phyloP scores from a whole-genome alignment of 768 basidiomycete species.

The Panus rudis region DNA sequence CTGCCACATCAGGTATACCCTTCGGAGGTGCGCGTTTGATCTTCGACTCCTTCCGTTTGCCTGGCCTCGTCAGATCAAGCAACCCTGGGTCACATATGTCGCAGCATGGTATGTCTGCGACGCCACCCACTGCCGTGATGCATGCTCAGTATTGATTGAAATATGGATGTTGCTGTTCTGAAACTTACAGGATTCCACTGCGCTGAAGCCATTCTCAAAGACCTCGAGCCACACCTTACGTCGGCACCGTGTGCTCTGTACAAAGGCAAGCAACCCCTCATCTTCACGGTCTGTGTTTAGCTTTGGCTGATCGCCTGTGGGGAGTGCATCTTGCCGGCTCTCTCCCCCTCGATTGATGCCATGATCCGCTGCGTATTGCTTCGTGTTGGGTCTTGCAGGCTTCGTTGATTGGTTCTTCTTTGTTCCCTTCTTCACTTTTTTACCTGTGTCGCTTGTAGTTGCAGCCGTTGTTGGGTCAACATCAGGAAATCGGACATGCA shows the following conservation, averaged over 20 bases:
- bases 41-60: neutral
- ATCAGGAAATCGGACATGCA: neutral
- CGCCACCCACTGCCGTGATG: too few relatives aligned
- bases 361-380: conserved; percentile 8
- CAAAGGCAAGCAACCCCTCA: conserved; percentile 24
- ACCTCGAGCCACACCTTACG: conserved; percentile 14
- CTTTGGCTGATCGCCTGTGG: neutral
- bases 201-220: conserved; percentile 12
- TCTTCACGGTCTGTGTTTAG: conserved; percentile 11
- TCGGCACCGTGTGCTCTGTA: conserved; percentile 22
- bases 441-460: neutral
- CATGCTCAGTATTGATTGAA: neutral
- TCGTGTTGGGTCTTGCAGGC: neutral
- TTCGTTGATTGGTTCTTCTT: neutral
- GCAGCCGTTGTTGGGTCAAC: neutral
- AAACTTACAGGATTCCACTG: neutral
- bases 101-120: conserved; percentile 4
- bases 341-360: conserved; percentile 4
- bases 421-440: too few relatives aligned
- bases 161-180: conserved; percentile 5
- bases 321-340: neutral
- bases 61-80: conserved; percentile 3
- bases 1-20: neutral
- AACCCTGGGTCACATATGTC: conserved; percentile 6
- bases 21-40: neutral